Evolutionary conservation across 1,139 yeast species (phyloP).

Genomic region (Keqinozyma sinolaborantium): DNA sequence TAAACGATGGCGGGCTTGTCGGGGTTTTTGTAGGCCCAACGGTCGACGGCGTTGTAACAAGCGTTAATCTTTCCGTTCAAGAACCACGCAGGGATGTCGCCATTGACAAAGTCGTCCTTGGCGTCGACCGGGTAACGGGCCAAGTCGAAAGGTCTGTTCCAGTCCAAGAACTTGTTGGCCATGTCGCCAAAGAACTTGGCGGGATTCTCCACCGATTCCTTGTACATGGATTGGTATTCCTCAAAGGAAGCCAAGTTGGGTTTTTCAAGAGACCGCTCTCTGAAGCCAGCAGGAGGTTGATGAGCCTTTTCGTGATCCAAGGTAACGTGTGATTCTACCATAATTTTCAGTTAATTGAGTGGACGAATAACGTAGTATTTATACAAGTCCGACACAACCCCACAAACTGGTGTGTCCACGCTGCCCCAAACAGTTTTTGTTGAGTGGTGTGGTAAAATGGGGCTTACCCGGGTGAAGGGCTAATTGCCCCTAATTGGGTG

Average conservation of each 20-base stretch:
- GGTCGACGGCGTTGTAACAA: conserved; percentile 72
- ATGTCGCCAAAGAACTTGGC: conserved; percentile 58
- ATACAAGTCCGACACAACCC: not conserved
- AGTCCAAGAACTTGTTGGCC: conserved; percentile 54
- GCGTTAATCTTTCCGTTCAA: conserved; percentile 76
- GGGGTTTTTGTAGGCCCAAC: conserved; percentile 73
- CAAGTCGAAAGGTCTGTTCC: conserved; percentile 61
- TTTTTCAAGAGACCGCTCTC: conserved; percentile 44
- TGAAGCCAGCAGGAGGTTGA: conserved; percentile 57
- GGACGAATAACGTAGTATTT: not conserved
- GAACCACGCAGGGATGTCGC: conserved; percentile 77
- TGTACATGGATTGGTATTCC: conserved; percentile 57
- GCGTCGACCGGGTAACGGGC: conserved; percentile 53
- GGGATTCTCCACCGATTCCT: conserved; percentile 68
- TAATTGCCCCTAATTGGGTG: not conserved
- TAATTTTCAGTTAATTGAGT: conserved; percentile 4
- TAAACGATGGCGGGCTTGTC: conserved; percentile 73
- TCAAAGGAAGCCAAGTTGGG: conserved; percentile 52
- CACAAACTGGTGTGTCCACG: not conserved
- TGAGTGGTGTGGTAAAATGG: not conserved
- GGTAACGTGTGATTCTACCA: conserved; percentile 25
- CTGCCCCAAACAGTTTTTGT: not conserved
- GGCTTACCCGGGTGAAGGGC: not conserved
- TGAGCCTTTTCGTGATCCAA: conserved; percentile 42
- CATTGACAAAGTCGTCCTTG: conserved; percentile 53